Percentiles rank a stretch among this genome's conserved stretches.
Evolutionary conservation across 352 stramenopile genomes (phyloP).

Genomic region (Phytophthora pluvialis): DNA sequence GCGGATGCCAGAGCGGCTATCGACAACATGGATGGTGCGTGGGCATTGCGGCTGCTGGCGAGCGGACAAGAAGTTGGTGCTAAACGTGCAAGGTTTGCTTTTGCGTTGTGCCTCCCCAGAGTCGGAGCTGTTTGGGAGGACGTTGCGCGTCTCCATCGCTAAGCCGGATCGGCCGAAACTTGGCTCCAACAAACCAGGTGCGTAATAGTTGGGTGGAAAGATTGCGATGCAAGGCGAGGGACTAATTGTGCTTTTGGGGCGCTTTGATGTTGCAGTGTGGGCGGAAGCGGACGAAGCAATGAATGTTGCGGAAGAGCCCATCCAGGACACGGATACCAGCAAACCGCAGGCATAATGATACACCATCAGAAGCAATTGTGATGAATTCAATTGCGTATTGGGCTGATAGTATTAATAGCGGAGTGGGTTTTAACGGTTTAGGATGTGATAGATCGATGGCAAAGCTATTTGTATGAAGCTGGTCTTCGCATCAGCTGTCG

Average conservation of each 20-base stretch:
- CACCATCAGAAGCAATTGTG: conserved; percentile 1
- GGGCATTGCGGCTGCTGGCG: neutral
- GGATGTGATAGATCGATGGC: too few species aligned
- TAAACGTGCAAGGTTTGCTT: conserved; percentile 9
- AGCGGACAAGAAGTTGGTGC: neutral
- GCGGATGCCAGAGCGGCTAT: conserved; percentile 91
- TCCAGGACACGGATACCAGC: conserved; percentile 1
- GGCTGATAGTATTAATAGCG: neutral
- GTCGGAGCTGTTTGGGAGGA: conserved; percentile 92
- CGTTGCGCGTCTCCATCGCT: conserved; percentile 92
- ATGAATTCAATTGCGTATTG: neutral
- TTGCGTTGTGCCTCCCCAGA: conserved; percentile 50
- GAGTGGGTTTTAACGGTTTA: too few species aligned
- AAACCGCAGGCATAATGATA: conserved; percentile 11
- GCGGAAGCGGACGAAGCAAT: conserved; percentile 52
- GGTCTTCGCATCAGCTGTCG: neutral
- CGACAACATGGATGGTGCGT: conserved; percentile 96
- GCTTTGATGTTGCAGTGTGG: conserved; percentile 54
- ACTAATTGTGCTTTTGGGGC: conserved; percentile 7
- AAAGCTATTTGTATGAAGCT: neutral
- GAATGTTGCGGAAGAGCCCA: conserved; percentile 17
- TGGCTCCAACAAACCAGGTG: conserved; percentile 79
- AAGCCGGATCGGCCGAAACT: conserved; percentile 85
- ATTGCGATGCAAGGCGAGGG: neutral
- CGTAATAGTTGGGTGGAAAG: conserved; percentile 10